Base-by-base conservation (phyloP, 23 red algal species). In the Rhodosorus marinus region DNA sequence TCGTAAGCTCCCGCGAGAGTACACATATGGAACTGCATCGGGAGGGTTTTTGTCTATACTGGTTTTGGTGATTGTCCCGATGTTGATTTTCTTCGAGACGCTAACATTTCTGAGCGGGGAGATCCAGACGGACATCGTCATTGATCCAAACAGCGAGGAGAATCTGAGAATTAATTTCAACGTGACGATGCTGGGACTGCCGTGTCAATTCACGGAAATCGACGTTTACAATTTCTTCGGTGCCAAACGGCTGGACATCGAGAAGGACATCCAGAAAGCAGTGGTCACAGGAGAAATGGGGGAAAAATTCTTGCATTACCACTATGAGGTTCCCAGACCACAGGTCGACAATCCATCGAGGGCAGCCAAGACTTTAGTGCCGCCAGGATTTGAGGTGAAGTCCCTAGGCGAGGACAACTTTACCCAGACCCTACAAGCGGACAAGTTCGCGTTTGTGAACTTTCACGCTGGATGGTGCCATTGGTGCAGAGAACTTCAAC, bases 191-290 rank as follows among this genome's bases (percentile, higher is more conserved):
- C 19, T 82, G 8, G 42, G 53, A n/a, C 66, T 82, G 19, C 76
- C 76, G 27, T 82, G 76, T 61, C 59, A 67, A 24, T 82, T 82
- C 47, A 57, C 76, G 33, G 57, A 47, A 33, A 59, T 82, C 8
- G 76, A 82, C 43, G 76, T 82, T 8, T 72, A 67, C 60, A 67
- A 82, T 49, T 82, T 72, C 26, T 50, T 82, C 22, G 76, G 66
- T 26, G 73, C 72, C 56, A 82, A 66, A 7, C 76, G 76, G 51
- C 65, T 82, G 28, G 76, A 82, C 33, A 26, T 82, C 27, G 73
- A 30, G 26, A 26, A 47, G 32, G 23, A 71, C 32, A 38, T 82
- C 8, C 61, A 68, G 49, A 82, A 82, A 35, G 66, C 76, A 4
- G 64, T 67, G 4, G 63, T 82, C 31, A 41, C 76, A 2, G 76